Conservation (phyloP, 148 eudicot genomes). For the Drosera capensis region DNA sequence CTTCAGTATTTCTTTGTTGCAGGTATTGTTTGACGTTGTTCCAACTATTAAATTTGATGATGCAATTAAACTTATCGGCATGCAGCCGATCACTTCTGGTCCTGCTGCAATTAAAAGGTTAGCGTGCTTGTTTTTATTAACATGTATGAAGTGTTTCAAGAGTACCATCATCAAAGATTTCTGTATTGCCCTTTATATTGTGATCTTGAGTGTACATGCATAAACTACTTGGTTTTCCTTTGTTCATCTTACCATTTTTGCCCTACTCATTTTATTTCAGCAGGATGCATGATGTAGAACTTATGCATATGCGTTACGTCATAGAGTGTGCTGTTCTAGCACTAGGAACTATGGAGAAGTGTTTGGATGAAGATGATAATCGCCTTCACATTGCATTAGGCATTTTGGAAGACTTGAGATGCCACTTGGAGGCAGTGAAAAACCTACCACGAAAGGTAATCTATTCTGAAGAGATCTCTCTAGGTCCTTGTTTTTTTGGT, state of each 20-base stretch:
- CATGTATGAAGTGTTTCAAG: constrained; percentile 1
- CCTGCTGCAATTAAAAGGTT: constrained; percentile 85
- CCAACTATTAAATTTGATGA: constrained; percentile 79
- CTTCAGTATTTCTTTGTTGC: constrained; percentile 9
- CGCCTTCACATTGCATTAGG: constrained; percentile 35
- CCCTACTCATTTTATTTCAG: constrained; percentile 6
- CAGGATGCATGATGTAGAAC: constrained; percentile 92
- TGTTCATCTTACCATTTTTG: not conserved
- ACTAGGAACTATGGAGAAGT: constrained; percentile 71
- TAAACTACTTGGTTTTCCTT: not conserved
- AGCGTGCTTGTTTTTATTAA: not conserved
- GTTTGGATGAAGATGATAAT: constrained; percentile 33
- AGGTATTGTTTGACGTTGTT: constrained; percentile 95
- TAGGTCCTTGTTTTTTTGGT: not conserved
- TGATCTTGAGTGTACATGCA: not conserved
- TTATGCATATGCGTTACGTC: constrained; percentile 94
- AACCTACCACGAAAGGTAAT: constrained; percentile 77
- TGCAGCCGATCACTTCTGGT: constrained; percentile 88
- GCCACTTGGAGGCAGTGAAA: constrained; percentile 69
- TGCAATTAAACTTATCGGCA: constrained; percentile 76
- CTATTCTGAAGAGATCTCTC: not conserved
- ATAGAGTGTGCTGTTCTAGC: constrained; percentile 81
- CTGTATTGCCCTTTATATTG: no score
- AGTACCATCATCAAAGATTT: no score
- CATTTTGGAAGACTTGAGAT: constrained; percentile 47